These are phyloP conservation scores for Lactifluus subvellereus DNA, from an alignment of 768 basidiomycete genomes.

Conservation along the genomic window DNA sequence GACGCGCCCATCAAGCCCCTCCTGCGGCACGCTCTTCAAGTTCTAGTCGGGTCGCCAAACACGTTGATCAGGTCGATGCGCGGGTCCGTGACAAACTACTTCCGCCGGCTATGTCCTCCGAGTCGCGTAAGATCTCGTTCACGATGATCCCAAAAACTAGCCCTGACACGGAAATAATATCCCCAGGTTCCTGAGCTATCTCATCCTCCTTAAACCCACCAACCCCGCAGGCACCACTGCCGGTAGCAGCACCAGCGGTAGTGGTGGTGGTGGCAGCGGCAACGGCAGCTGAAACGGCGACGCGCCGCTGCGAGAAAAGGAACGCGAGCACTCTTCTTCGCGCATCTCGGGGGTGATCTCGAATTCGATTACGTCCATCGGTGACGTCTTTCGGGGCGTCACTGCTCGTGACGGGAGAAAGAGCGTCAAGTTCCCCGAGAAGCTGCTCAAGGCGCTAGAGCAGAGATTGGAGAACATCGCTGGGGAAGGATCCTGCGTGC, in stretches of 20 bases:
- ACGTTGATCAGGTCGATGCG: conserved; percentile 18
- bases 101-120: conserved; percentile 70
- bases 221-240: conserved; percentile 27
- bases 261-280: no score
- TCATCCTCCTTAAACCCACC: conserved; percentile 54
- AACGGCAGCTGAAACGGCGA: conserved; percentile 16
- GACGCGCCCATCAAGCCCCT: conserved; percentile 16
- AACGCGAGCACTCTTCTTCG: conserved; percentile 56
- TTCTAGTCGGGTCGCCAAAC: conserved; percentile 23
- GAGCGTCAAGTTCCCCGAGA: conserved; percentile 91
- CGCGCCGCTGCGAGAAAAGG: conserved; percentile 36
- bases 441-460: conserved; percentile 85
- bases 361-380: conserved; percentile 50
- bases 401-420: conserved; percentile 59
- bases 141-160: no score
- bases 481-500: conserved; percentile 82
- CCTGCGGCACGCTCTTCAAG: conserved; percentile 22
- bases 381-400: conserved; percentile 76
- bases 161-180: no score
- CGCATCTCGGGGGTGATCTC: conserved; percentile 60
- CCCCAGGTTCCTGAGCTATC: conserved; percentile 62
- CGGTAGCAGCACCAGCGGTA: conserved; percentile 2
- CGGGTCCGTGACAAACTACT: conserved; percentile 19
- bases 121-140: conserved; percentile 62
- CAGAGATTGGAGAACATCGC: conserved; percentile 86